Evolutionary conservation across 1,139 yeast genomes (phyloP).

Genomic region (Candida smagusa): DNA sequence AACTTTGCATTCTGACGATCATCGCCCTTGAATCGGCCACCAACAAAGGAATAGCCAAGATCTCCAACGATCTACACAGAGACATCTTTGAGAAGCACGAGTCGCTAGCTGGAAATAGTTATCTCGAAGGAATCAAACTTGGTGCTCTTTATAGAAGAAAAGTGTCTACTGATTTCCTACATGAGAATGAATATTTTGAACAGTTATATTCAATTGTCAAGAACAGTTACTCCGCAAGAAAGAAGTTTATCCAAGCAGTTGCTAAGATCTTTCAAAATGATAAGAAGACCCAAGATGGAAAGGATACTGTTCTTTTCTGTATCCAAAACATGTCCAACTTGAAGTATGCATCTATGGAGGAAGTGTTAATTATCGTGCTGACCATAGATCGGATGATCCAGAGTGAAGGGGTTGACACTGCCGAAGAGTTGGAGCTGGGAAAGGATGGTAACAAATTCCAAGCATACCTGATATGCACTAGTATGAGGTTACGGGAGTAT

Average conservation of each 20-base stretch:
- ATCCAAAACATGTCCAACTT: conserved; percentile 38
- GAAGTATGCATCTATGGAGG: conserved; percentile 40
- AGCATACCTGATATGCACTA: conserved; percentile 16
- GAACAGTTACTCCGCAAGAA: conserved; percentile 40
- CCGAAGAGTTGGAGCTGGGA: conserved; percentile 10
- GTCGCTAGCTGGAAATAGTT: conserved; percentile 63
- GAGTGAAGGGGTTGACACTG: conserved; percentile 35
- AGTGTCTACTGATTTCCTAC: conserved; percentile 18
- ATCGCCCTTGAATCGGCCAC: conserved; percentile 66
- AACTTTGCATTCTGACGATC: conserved; percentile 61
- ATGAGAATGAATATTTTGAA: conserved; percentile 20
- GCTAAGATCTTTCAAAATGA: conserved; percentile 20
- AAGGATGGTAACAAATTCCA: conserved; percentile 9
- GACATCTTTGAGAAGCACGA: conserved; percentile 65
- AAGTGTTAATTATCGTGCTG: conserved; percentile 18
- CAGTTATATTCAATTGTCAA: conserved; percentile 43
- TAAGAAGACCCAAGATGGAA: conserved; percentile 9
- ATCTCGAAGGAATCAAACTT: conserved; percentile 58
- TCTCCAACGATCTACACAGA: conserved; percentile 52
- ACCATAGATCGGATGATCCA: conserved; percentile 16
- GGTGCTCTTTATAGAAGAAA: conserved; percentile 47
- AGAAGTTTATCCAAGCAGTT: conserved; percentile 39
- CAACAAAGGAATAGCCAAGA: conserved; percentile 35
- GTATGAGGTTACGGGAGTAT: conserved; percentile 19
- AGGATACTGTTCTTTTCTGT: conserved; percentile 32